Evolutionary conservation across 2,329 filamentous ascomycete genomes (phyloP).

Genomic region (Lasiodiplodia citricola): DNA sequence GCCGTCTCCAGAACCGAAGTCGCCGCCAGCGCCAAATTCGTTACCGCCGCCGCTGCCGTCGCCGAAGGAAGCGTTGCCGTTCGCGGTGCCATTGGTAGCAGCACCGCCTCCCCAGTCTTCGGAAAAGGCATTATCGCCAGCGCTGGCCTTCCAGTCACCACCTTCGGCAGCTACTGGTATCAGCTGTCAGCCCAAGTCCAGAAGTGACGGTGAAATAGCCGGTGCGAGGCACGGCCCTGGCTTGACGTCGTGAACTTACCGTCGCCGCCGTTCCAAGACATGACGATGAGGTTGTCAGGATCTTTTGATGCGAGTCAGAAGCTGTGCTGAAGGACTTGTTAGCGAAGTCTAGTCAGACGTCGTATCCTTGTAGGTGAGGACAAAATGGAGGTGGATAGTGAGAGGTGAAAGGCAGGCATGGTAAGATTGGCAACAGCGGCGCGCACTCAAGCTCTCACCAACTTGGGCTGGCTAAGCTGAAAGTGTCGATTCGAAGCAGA

Average conservation of each 20-base stretch:
- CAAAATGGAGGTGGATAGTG: not conserved
- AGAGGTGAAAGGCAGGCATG: not conserved
- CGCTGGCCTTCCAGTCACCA: not conserved
- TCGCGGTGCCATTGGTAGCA: not conserved
- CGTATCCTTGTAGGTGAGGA: not conserved
- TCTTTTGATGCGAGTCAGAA: not conserved
- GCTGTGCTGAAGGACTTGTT: not conserved
- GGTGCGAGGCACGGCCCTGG: not conserved
- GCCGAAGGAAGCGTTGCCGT: constrained; percentile 12
- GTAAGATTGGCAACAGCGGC: not conserved
- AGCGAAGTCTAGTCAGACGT: not conserved
- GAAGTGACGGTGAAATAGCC: not conserved
- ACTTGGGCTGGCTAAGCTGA: too few relatives aligned
- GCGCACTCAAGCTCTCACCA: too few relatives aligned
- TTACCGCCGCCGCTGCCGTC: constrained; percentile 1
- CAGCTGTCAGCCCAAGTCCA: not conserved
- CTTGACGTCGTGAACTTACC: not conserved
- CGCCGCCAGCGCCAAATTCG: constrained; percentile 10
- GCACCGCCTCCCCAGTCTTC: not conserved
- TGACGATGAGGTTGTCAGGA: not conserved
- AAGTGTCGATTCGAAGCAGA: not conserved
- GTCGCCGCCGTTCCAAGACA: constrained; percentile 14
- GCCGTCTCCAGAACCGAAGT: constrained; percentile 8
- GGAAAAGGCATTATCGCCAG: not conserved
- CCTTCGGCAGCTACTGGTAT: not conserved